Base-by-base conservation (phyloP, 2,329 filamentous ascomycete genomes). In the Aspergillus sergii region DNA sequence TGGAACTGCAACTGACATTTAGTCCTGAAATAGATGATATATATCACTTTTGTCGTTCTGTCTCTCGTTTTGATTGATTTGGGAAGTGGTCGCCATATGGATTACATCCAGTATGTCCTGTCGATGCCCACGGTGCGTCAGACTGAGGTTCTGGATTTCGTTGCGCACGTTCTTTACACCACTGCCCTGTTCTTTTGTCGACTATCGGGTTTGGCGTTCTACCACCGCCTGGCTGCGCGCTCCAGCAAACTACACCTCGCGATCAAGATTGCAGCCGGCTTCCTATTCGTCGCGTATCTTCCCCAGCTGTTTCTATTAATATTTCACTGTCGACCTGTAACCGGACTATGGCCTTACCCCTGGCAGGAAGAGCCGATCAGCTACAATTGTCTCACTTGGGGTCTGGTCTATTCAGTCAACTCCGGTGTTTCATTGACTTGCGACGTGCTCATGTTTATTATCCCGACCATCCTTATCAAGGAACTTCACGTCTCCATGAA, bases 151-250 rank as follows among this genome's bases (percentile, higher is more conserved):
- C 72, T 83, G 62, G 84, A 86, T 68, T 85, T 84, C 56, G 71
- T 73, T 41, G 82, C 83, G 19, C 84, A 86, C 69, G 78, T 86
- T 26, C 69, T 86, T 62, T 86, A 86, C 68, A 84, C 83, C 1
- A 80, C 80, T 0, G 78, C 84, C 2, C 76, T 86, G 2, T 75
- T 85, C 30, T 68, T 83, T 12, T 84, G 84, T 62, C 82, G 84
- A 14, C 69, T 85, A 1, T 85, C 84, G 0, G 84, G 84, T 64
- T 73, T 86, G 5, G 82, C 83, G 0, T 84, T 86, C 60, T 86
- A 85, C 69, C 75, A 78, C 57, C 80, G 83, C 3, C 73, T 86
- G 3, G 80, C 80, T 64, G 74, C 73, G 6, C 69, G 79, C 26
- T 65, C 67, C 11, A 65, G 69, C 60, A 72, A 70, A 36, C 61